phyloP scores from a whole-genome alignment of 192 early-diverging fungal genomes.

The Anaeromyces robustus region DNA sequence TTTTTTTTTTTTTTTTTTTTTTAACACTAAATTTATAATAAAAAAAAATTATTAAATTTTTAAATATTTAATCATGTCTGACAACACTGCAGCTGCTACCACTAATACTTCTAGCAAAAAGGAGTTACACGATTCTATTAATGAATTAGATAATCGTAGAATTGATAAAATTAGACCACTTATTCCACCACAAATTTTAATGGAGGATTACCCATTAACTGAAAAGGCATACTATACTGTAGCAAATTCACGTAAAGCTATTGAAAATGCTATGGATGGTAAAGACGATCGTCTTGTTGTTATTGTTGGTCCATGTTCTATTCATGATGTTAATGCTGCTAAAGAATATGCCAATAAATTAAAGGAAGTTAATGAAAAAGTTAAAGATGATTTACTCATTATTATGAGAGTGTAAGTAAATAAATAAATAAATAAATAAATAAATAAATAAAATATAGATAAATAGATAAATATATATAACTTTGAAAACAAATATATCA shows the following conservation, averaged over 20 bases:
- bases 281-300: slow-evolving; percentile 64
- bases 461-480: too few species aligned
- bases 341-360: slow-evolving; percentile 57
- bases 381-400: slow-evolving; percentile 45
- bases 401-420: slow-evolving; percentile 62
- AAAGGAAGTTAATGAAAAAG: slow-evolving; percentile 34
- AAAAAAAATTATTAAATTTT: too few species aligned
- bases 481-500: too few species aligned
- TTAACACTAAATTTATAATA: too few species aligned
- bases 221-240: slow-evolving; percentile 60
- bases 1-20: too few species aligned
- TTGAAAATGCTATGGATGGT: slow-evolving; percentile 39
- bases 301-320: slow-evolving; percentile 74
- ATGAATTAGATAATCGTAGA: slow-evolving; percentile 84
- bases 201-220: slow-evolving; percentile 74
- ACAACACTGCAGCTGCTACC: too few species aligned
- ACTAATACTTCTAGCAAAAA: neutral
- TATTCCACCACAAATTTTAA: slow-evolving; percentile 81
- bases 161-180: slow-evolving; percentile 64
- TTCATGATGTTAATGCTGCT: slow-evolving; percentile 62
- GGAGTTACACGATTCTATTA: slow-evolving; percentile 37
- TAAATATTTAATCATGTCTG: too few species aligned
- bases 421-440: too few species aligned
- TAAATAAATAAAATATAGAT: too few species aligned
- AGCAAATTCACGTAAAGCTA: slow-evolving; percentile 40